phyloP scores from a whole-genome alignment of 106 monocot genomes.

The Apostasia ramifera region DNA sequence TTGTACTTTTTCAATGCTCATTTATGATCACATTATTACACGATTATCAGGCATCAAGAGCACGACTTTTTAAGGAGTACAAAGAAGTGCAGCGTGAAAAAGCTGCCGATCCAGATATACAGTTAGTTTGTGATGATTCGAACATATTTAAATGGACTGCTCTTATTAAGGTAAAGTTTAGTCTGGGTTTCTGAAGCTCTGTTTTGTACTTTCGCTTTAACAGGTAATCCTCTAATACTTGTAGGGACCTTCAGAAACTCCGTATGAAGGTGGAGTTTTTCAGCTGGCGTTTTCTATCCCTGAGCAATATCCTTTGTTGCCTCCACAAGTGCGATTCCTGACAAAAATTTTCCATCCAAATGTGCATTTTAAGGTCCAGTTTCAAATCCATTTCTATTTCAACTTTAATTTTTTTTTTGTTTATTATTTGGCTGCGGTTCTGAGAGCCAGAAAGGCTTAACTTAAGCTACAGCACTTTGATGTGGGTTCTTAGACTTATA shows the following conservation, averaged over 20 bases:
- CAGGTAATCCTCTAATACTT: background rate
- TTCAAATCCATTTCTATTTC: too few species aligned
- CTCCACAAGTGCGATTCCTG: constrained; percentile 98
- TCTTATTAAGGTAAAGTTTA: constrained; percentile 67
- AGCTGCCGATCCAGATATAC: constrained; percentile 87
- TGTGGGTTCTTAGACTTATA: too few species aligned
- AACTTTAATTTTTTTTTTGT: background rate
- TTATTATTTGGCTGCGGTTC: too few species aligned
- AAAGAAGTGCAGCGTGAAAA: constrained; percentile 97
- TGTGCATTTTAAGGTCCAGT: constrained; percentile 94
- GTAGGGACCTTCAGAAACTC: constrained; percentile 97
- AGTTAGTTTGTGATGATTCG: constrained; percentile 91
- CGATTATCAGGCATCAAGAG: constrained; percentile 74
- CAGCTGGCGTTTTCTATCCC: constrained; percentile 95
- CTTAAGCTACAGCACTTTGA: too few species aligned
- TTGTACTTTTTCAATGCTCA: background rate
- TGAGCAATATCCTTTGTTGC: constrained; percentile 87
- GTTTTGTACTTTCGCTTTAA: background rate
- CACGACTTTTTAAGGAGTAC: constrained; percentile 96
- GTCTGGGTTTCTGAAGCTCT: background rate
- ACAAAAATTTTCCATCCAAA: constrained; percentile 99
- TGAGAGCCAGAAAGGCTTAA: too few species aligned
- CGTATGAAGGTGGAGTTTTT: constrained; percentile 91
- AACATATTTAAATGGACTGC: constrained; percentile 99
- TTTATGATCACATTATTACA: background rate